Evolutionary conservation across 257 asterid genomes (phyloP).

Genomic region (Solanum commersonii): DNA sequence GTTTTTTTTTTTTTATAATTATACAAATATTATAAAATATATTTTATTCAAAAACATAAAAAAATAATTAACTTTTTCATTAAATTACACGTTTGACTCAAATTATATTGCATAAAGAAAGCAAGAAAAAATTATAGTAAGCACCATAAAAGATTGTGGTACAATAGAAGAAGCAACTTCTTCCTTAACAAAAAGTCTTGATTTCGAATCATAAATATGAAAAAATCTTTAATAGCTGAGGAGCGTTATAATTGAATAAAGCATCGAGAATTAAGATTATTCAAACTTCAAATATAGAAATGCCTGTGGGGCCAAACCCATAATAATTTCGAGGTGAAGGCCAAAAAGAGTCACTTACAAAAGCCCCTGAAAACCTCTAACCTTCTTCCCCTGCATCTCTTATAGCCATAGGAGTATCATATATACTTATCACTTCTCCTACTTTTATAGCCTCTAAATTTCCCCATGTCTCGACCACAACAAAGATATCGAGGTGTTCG

Average conservation of each 20-base stretch:
- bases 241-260: too few relatives aligned
- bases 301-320: conserved; percentile 15
- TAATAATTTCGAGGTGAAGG: conserved; percentile 42
- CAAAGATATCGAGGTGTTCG: conserved; percentile 72
- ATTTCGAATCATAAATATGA: accelerated
- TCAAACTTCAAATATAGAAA: neutral
- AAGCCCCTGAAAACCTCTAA: conserved; percentile 18
- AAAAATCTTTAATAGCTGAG: too few relatives aligned
- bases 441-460: neutral
- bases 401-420: neutral
- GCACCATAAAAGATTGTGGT: too few relatives aligned
- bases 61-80: too few relatives aligned
- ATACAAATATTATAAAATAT: neutral
- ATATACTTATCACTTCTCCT: neutral
- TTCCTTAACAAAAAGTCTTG: too few relatives aligned
- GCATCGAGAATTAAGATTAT: too few relatives aligned
- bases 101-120: neutral
- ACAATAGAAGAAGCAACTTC: too few relatives aligned
- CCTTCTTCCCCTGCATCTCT: neutral
- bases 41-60: too few relatives aligned
- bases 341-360: conserved; percentile 42
- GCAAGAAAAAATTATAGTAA: too few relatives aligned
- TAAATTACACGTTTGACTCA: neutral
- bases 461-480: conserved; percentile 40
- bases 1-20: neutral